Evolutionary conservation across 306 rosid genomes (phyloP).

Genomic region (Cicer arietinum): DNA sequence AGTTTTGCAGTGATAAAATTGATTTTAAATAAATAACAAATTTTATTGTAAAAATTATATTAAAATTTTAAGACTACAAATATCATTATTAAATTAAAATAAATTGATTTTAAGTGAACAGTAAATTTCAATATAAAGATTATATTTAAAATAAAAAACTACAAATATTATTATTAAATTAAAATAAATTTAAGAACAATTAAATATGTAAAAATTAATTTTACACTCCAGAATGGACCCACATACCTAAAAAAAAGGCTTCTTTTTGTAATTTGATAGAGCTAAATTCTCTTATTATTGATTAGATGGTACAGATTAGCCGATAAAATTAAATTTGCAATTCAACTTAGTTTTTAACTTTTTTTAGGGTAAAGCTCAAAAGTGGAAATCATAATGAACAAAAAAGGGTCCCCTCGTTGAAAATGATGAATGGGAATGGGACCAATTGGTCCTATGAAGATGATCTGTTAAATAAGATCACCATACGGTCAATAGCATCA

Average conservation of each 20-base stretch:
- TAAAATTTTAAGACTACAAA: too few relatives aligned
- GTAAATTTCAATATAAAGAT: too few relatives aligned
- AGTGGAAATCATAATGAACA: constrained; percentile 48
- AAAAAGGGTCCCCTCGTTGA: constrained; percentile 60
- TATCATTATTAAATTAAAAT: too few relatives aligned
- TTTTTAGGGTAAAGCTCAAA: constrained; percentile 43
- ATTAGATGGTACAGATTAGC: constrained; percentile 30
- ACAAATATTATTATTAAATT: too few relatives aligned
- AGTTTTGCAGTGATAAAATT: too few relatives aligned
- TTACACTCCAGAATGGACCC: too few relatives aligned
- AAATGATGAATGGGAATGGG: constrained; percentile 52
- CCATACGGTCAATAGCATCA: constrained; percentile 41
- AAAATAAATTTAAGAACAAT: too few relatives aligned
- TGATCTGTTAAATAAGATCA: constrained; percentile 45
- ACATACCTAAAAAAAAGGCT: constrained; percentile 37
- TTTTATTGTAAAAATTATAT: too few relatives aligned
- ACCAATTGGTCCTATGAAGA: constrained; percentile 49
- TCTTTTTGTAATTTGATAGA: constrained; percentile 38
- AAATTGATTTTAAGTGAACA: too few relatives aligned
- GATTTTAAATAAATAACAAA: too few relatives aligned
- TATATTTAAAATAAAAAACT: too few relatives aligned
- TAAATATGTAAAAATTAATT: too few relatives aligned
- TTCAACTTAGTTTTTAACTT: not conserved
- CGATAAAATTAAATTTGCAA: constrained; percentile 26
- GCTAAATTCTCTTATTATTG: constrained; percentile 7